Evolutionary conservation across 768 basidiomycete species (phyloP).

Genomic region (Termitomyces sp.): DNA sequence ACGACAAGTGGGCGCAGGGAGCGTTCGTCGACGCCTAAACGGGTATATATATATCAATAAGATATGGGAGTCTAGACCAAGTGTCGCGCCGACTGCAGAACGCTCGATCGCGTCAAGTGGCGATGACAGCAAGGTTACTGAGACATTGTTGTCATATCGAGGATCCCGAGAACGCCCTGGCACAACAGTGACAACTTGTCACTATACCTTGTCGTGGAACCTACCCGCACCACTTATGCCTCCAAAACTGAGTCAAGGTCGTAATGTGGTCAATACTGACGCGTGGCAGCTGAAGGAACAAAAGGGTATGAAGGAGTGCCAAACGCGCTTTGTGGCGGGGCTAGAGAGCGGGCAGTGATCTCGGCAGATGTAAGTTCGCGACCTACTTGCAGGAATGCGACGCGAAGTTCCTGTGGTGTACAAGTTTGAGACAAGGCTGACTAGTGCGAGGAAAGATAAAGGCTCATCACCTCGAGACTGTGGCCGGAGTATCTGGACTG

Average conservation of each 20-base stretch:
- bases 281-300: not conserved
- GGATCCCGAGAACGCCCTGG: not conserved
- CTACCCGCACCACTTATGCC: not conserved
- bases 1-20: not conserved
- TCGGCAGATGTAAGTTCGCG: conserved; percentile 41
- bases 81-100: not conserved
- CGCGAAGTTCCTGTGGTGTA: conserved; percentile 40
- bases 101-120: not conserved
- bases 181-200: not conserved
- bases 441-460: not conserved
- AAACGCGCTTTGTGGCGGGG: not conserved
- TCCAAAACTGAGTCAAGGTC: not conserved
- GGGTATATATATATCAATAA: not conserved
- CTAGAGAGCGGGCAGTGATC: conserved; percentile 6
- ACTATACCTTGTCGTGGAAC: not conserved
- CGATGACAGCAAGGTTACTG: not conserved
- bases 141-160: not conserved
- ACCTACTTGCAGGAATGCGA: conserved; percentile 35
- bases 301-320: not conserved
- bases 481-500: conserved; percentile 33
- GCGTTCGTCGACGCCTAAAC: not conserved
- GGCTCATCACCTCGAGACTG: conserved; percentile 41
- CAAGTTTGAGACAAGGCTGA: not conserved
- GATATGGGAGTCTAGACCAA: not conserved
- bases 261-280: not conserved